phyloP scores from a whole-genome alignment of 2,329 filamentous ascomycete species.

The Ciborinia camelliae region DNA sequence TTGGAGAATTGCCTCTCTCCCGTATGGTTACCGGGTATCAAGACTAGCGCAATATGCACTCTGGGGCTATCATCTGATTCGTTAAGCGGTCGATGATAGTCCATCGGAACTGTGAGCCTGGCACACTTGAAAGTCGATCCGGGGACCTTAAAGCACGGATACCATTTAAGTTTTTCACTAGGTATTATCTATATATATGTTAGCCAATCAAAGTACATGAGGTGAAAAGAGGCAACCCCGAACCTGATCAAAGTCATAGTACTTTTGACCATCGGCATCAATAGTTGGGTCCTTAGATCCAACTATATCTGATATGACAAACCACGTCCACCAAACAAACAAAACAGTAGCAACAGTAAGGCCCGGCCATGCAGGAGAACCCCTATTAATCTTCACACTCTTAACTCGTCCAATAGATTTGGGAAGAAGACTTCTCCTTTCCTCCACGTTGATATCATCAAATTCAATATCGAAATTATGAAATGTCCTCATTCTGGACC shows the following conservation, averaged over 20 bases:
- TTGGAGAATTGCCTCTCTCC: slow-evolving; percentile 35
- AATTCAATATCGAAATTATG: slow-evolving; percentile 16
- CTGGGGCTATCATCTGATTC: slow-evolving; percentile 32
- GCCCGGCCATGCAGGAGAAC: slow-evolving; percentile 10
- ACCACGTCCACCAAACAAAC: slow-evolving; percentile 20
- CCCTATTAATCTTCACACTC: background rate
- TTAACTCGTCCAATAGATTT: background rate
- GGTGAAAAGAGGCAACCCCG: background rate
- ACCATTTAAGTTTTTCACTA: slow-evolving; percentile 46
- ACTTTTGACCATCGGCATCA: background rate
- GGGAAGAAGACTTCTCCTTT: slow-evolving; percentile 17
- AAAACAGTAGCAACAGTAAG: slow-evolving; percentile 14
- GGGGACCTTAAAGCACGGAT: slow-evolving; percentile 40
- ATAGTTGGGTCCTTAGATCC: background rate
- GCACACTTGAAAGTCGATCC: slow-evolving; percentile 40
- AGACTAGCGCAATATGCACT: slow-evolving; percentile 32
- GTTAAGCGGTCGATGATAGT: slow-evolving; percentile 44
- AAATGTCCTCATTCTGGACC: slow-evolving; percentile 7
- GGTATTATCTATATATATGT: slow-evolving; percentile 40
- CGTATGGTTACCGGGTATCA: slow-evolving; percentile 28
- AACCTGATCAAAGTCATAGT: slow-evolving; percentile 15
- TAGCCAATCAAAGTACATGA: background rate
- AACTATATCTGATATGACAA: slow-evolving; percentile 12
- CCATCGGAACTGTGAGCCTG: slow-evolving; percentile 47
- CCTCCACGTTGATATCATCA: slow-evolving; percentile 9